Evolutionary conservation across 2,329 filamentous ascomycete species (phyloP).

Genomic region (Malbranchea cinnamomea): DNA sequence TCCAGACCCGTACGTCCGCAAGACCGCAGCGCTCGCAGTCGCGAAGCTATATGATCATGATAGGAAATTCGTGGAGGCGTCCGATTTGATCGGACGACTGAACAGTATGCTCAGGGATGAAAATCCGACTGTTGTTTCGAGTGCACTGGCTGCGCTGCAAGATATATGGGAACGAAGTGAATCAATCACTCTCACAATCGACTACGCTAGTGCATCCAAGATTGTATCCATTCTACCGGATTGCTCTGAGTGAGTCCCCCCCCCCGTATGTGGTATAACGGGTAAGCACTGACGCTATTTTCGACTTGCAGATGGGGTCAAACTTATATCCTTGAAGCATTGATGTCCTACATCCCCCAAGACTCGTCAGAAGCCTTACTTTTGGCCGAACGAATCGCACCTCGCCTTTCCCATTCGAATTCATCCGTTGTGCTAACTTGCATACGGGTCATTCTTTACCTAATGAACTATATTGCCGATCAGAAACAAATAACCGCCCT

Average conservation of each 20-base stretch:
- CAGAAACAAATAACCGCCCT: slow-evolving; percentile 74
- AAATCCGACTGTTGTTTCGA: slow-evolving; percentile 94
- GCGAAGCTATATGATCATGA: slow-evolving; percentile 98
- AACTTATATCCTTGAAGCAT: slow-evolving; percentile 91
- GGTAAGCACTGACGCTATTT: neutral
- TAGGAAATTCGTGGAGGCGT: slow-evolving; percentile 71
- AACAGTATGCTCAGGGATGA: slow-evolving; percentile 86
- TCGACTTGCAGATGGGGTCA: slow-evolving; percentile 66
- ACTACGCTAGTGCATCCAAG: slow-evolving; percentile 94
- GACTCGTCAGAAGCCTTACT: slow-evolving; percentile 77
- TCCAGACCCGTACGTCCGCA: slow-evolving; percentile 86
- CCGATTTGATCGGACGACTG: slow-evolving; percentile 79
- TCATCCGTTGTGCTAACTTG: slow-evolving; percentile 92
- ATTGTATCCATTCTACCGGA: slow-evolving; percentile 93
- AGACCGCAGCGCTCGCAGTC: slow-evolving; percentile 90
- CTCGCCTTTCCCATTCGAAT: slow-evolving; percentile 92
- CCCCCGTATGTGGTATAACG: neutral
- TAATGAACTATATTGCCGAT: slow-evolving; percentile 97
- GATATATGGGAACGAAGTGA: slow-evolving; percentile 98
- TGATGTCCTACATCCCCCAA: slow-evolving; percentile 96
- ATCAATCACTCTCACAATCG: slow-evolving; percentile 93
- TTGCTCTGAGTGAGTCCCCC: slow-evolving; percentile 69
- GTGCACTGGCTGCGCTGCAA: slow-evolving; percentile 77
- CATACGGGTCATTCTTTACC: slow-evolving; percentile 87
- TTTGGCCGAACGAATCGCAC: slow-evolving; percentile 82